Conservation (phyloP, 169 alveolate species). For the Plasmodium relictum region DNA sequence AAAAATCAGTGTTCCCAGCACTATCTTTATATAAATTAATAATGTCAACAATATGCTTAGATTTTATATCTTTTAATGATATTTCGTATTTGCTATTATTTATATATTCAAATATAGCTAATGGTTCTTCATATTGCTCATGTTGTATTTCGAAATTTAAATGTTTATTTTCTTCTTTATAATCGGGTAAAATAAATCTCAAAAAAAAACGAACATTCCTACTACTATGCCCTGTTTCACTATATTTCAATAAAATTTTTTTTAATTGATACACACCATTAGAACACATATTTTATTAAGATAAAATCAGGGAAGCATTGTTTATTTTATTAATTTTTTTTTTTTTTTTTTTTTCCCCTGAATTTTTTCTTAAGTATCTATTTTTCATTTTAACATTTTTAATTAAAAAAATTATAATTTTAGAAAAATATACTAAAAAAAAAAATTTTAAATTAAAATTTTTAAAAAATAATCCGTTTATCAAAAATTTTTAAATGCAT, state of each 20-base stretch:
- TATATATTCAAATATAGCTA: conserved; percentile 83
- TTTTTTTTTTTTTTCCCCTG: no score
- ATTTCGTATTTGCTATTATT: conserved; percentile 86
- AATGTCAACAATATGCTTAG: conserved; percentile 86
- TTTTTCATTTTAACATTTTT: no score
- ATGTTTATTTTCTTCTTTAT: conserved; percentile 81
- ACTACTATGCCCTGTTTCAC: conserved; percentile 89
- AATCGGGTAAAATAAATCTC: conserved; percentile 83
- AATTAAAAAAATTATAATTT: no score
- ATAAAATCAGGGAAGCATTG: not conserved
- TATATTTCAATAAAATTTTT: conserved; percentile 80
- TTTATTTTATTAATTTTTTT: no score
- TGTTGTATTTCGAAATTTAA: conserved; percentile 84
- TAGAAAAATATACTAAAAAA: no score
- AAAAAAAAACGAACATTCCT: conserved; percentile 84
- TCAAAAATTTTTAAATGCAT: no score
- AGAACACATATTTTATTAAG: conserved; percentile 77
- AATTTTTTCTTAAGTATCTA: no score
- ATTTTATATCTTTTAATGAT: conserved; percentile 88
- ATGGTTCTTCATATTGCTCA: conserved; percentile 88
- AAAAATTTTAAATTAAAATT: no score
- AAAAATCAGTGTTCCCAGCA: conserved; percentile 82
- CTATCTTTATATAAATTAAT: conserved; percentile 85
- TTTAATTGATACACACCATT: conserved; percentile 86
- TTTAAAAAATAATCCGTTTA: no score